These are phyloP conservation scores for Prinsepia uniflora DNA, from an alignment of 306 rosid genomes.

Conservation along the genomic window DNA sequence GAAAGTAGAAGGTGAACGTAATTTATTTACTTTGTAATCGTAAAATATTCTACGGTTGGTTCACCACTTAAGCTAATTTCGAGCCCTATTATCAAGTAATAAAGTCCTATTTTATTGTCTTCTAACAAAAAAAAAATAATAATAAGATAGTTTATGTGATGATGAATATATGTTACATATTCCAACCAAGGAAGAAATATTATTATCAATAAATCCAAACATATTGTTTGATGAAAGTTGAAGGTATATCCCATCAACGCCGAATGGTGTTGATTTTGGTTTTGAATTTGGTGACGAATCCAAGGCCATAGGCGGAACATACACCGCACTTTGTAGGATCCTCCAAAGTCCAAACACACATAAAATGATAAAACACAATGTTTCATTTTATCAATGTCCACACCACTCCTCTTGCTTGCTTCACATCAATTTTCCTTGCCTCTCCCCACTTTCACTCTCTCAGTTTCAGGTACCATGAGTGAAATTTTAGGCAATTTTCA, in stretches of 20 bases:
- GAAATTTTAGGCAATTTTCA: neutral
- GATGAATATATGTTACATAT: neutral
- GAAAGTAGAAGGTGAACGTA: too few species aligned
- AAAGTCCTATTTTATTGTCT: neutral
- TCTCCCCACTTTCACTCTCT: constrained; percentile 1
- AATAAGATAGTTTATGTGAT: neutral
- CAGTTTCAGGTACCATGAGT: neutral
- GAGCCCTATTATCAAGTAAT: neutral
- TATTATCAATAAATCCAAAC: too few species aligned
- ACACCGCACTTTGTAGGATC: neutral
- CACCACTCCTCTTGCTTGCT: neutral
- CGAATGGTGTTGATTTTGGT: neutral
- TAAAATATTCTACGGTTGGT: too few species aligned
- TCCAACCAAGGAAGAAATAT: neutral
- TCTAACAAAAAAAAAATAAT: too few species aligned
- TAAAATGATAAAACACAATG: constrained; percentile 4
- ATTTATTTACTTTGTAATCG: too few species aligned
- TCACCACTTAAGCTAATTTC: too few species aligned
- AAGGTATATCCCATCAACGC: neutral
- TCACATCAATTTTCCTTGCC: neutral
- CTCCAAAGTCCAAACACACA: neutral
- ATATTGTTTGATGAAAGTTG: neutral
- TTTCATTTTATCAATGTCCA: neutral
- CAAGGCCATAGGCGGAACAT: constrained; percentile 1
- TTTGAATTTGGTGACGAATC: constrained; percentile 3